Evolutionary conservation across 78 protist genomes (phyloP).

Genomic region (Tieghemostelium lacteum): DNA sequence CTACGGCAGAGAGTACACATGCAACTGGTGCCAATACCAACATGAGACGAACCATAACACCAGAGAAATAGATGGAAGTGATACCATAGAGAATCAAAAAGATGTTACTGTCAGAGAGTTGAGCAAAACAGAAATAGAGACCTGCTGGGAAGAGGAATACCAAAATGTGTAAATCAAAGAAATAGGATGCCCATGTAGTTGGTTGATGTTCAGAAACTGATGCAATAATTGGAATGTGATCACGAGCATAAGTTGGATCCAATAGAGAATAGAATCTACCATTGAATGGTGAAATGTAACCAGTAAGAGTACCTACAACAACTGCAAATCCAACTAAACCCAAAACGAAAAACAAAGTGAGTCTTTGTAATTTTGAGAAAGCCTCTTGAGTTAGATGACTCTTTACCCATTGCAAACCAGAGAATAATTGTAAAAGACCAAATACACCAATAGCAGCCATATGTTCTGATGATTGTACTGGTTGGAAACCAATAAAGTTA

Average conservation of each 20-base stretch:
- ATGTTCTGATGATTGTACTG: constrained; percentile 97
- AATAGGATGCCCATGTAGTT: constrained; percentile 96
- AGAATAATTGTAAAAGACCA: constrained; percentile 84
- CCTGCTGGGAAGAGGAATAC: constrained; percentile 96
- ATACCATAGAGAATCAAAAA: constrained; percentile 94
- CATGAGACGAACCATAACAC: constrained; percentile 99
- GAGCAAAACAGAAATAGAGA: constrained; percentile 91
- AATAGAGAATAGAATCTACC: constrained; percentile 96
- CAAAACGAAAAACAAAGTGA: constrained; percentile 53
- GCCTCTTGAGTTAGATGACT: constrained; percentile 37
- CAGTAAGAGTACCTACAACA: constrained; percentile 78
- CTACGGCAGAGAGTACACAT: constrained; percentile 94
- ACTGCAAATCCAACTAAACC: constrained; percentile 42
- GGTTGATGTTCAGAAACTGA: constrained; percentile 99
- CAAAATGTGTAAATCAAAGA: constrained; percentile 96
- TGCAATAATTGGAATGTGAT: constrained; percentile 98
- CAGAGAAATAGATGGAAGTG: constrained; percentile 94
- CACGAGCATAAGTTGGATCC: constrained; percentile 98
- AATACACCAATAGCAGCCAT: constrained; percentile 95
- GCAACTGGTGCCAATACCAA: constrained; percentile 97
- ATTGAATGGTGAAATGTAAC: constrained; percentile 92
- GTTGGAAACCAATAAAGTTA: constrained; percentile 94
- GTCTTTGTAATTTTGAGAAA: constrained; percentile 34
- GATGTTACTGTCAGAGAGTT: constrained; percentile 89
- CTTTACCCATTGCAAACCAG: constrained; percentile 79